Percentiles rank a stretch among this genome's conserved stretches.
phyloP scores from a whole-genome alignment of 2,329 filamentous ascomycete species.

The Arthrobotrys pseudoclavata region DNA sequence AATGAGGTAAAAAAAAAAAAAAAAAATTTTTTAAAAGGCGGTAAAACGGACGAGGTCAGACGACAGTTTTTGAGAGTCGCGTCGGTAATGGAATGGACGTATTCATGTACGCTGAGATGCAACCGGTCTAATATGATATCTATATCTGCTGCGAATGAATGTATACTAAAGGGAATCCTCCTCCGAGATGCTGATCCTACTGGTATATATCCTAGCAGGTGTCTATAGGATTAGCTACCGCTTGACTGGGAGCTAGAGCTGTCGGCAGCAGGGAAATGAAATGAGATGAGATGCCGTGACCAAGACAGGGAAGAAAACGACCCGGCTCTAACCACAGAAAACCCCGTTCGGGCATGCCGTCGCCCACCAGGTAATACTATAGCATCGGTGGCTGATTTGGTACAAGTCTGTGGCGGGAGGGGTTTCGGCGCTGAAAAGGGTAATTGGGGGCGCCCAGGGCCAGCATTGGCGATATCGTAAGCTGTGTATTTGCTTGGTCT shows the following conservation, averaged over 20 bases:
- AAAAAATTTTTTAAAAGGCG: neutral
- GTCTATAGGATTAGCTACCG: neutral
- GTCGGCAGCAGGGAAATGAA: neutral
- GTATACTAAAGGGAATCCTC: neutral
- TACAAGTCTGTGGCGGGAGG: conserved; percentile 9
- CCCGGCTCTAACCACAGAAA: neutral
- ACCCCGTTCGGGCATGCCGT: neutral
- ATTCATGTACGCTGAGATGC: neutral
- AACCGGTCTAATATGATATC: neutral
- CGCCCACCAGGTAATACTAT: no score
- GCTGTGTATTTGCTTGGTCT: conserved; percentile 3
- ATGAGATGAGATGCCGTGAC: conserved; percentile 18
- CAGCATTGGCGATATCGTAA: conserved; percentile 39
- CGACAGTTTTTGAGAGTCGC: neutral
- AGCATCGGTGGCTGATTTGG: neutral
- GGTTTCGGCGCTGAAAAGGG: conserved; percentile 7
- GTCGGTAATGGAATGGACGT: neutral
- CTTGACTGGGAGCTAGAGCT: neutral
- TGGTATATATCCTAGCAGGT: neutral
- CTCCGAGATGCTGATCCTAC: neutral
- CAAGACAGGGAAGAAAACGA: no score
- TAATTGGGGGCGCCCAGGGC: conserved; percentile 22
- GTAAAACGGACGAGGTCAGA: neutral
- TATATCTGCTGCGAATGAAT: neutral
- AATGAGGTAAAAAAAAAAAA: neutral